Evolutionary conservation across 805 yeast genomes (phyloP).

Genomic region (Ogataea ramenticola): DNA sequence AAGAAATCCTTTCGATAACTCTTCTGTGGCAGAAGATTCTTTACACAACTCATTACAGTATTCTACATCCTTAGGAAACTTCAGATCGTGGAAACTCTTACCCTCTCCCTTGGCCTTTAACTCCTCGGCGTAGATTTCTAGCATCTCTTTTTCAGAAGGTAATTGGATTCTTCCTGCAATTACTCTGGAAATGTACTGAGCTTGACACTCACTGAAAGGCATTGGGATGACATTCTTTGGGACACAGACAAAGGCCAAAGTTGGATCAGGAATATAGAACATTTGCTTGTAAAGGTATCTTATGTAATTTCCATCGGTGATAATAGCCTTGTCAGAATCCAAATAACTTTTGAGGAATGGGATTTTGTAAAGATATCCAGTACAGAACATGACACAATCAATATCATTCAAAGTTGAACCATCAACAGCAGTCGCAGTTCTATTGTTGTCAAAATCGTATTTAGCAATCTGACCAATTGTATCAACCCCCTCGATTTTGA

Average conservation of each 20-base stretch:
- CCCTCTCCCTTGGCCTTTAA: constrained; percentile 37
- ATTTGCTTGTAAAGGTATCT: constrained; percentile 38
- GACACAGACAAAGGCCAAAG: constrained; percentile 34
- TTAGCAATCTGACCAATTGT: constrained; percentile 18
- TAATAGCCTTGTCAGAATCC: constrained; percentile 18
- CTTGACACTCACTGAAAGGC: constrained; percentile 44
- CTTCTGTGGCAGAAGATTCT: constrained; percentile 28
- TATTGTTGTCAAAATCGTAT: constrained; percentile 19
- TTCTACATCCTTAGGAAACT: constrained; percentile 50
- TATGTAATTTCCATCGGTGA: constrained; percentile 29
- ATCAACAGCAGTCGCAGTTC: constrained; percentile 37
- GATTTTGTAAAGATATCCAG: constrained; percentile 63
- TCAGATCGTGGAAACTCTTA: constrained; percentile 43
- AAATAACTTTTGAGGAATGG: constrained; percentile 47
- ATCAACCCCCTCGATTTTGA: constrained; percentile 16
- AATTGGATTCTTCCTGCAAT: constrained; percentile 34
- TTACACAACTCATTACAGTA: constrained; percentile 42
- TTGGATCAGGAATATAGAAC: constrained; percentile 38
- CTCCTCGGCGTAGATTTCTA: constrained; percentile 24
- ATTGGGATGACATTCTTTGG: constrained; percentile 42
- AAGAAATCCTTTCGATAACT: constrained; percentile 20
- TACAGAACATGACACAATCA: constrained; percentile 59
- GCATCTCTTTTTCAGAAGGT: constrained; percentile 33
- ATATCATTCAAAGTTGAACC: constrained; percentile 40
- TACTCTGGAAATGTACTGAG: constrained; percentile 33